phyloP scores from a whole-genome alignment of 73 alveolate genomes.

The Paramecium sexaurelia region DNA sequence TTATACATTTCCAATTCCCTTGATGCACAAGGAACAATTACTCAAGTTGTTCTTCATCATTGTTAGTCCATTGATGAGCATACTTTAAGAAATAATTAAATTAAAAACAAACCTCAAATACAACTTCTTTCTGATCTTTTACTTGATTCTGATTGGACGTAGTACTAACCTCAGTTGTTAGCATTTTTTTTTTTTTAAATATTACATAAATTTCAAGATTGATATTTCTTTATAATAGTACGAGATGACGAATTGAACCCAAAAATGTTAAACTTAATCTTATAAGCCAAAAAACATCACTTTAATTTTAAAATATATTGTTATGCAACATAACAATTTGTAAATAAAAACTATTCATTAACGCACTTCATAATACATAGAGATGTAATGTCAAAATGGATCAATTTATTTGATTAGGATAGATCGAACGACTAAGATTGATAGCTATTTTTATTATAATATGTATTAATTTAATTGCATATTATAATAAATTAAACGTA shows the following conservation, averaged over 20 bases:
- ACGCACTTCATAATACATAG: too few species aligned
- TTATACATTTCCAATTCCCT: slow-evolving; percentile 30
- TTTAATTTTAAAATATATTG: background rate
- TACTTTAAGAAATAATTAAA: background rate
- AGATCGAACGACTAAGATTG: background rate
- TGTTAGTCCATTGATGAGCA: background rate
- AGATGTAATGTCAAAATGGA: background rate
- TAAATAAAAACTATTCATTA: background rate
- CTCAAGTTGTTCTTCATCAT: background rate
- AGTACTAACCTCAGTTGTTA: background rate
- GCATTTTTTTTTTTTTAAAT: background rate
- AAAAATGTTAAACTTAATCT: background rate
- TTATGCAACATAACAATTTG: background rate
- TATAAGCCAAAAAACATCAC: background rate
- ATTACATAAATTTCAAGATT: background rate
- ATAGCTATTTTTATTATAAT: background rate
- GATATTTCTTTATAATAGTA: background rate
- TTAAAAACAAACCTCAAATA: background rate
- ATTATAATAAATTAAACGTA: background rate
- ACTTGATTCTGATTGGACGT: background rate
- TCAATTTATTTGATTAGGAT: background rate
- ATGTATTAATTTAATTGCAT: background rate
- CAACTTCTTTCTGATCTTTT: background rate
- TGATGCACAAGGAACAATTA: background rate
- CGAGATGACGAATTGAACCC: background rate